Evolutionary conservation across 352 stramenopile genomes (phyloP).

Genomic region (Globisporangium irregulare): DNA sequence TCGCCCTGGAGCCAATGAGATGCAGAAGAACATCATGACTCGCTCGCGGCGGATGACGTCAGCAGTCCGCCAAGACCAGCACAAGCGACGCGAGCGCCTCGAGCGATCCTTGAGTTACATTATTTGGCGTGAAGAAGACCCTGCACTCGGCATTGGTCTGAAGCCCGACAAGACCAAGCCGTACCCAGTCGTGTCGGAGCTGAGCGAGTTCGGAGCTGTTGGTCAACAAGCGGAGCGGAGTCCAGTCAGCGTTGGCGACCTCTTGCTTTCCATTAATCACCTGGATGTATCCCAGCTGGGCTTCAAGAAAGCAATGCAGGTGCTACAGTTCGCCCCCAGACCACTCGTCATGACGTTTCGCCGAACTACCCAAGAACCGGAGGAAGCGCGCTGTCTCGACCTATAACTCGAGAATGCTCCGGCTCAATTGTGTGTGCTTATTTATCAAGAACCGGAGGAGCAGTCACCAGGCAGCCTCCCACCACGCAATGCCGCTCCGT

Average conservation of each 20-base stretch:
- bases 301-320: constrained; percentile 49
- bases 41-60: constrained; percentile 16
- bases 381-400: constrained; percentile 37
- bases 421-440: constrained; percentile 7
- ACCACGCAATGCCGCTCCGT: neutral
- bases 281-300: constrained; percentile 56
- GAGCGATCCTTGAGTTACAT: constrained; percentile 62
- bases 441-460: constrained; percentile 6
- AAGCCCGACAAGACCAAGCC: constrained; percentile 47
- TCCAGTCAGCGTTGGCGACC: constrained; percentile 40
- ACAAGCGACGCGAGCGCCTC: constrained; percentile 46
- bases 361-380: constrained; percentile 26
- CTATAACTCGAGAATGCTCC: constrained; percentile 28
- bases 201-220: constrained; percentile 28
- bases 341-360: constrained; percentile 74
- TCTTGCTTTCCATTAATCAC: constrained; percentile 73
- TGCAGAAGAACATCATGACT: constrained; percentile 27
- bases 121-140: constrained; percentile 67
- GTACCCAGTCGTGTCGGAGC: constrained; percentile 50
- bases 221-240: constrained; percentile 25
- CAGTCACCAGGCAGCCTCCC: neutral
- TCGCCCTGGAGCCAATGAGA: constrained; percentile 41
- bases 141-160: constrained; percentile 49
- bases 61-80: constrained; percentile 22
- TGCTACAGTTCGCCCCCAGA: constrained; percentile 62